A percentile compares a stretch with the other conserved stretches of the same genome.
Evolutionary conservation across 345 rosid genomes (phyloP).

Genomic region (Populus tremula): DNA sequence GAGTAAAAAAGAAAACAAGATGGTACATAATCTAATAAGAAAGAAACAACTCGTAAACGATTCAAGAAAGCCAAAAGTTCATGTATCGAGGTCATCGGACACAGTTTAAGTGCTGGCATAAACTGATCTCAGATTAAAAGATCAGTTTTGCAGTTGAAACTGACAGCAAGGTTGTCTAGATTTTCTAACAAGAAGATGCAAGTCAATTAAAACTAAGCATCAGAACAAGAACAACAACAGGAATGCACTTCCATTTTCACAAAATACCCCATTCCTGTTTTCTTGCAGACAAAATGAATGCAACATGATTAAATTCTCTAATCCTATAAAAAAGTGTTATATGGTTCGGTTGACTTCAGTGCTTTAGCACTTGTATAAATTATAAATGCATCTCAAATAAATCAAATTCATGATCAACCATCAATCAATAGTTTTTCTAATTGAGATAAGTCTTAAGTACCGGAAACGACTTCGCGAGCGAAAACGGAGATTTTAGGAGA

Average conservation of each 20-base stretch:
- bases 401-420: background rate
- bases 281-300: background rate
- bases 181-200: background rate
- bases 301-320: background rate
- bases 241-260: background rate
- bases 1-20: background rate
- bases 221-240: background rate
- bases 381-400: conserved; percentile 3
- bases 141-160: background rate
- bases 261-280: background rate
- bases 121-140: background rate
- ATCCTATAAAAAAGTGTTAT: background rate
- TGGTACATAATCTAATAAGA: background rate
- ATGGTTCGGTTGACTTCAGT: background rate
- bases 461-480: conserved; percentile 81
- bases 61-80: too few relatives aligned
- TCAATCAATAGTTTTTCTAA: background rate
- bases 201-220: background rate
- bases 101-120: too few relatives aligned
- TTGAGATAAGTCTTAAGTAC: conserved; percentile 29
- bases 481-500: conserved; percentile 63
- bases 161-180: background rate
- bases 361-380: background rate
- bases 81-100: too few relatives aligned
- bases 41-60: background rate